A percentile compares a stretch with the other conserved stretches of the same genome.
phyloP scores from a whole-genome alignment of 345 rosid species.

The Eucalyptus decipiens region DNA sequence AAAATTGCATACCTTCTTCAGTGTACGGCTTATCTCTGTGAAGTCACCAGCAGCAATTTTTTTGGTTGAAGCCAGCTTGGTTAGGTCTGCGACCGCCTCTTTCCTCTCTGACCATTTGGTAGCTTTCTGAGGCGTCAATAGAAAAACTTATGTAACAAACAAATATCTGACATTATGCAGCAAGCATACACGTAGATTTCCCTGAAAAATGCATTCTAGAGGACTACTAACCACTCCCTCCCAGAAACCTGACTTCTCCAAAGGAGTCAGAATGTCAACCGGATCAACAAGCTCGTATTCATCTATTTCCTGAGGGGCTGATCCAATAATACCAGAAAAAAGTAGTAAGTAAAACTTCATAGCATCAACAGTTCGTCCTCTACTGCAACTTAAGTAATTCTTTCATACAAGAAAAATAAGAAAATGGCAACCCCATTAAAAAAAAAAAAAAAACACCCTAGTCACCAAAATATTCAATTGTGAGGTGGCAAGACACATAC shows the following conservation, averaged over 20 bases:
- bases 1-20: slow-evolving; percentile 60
- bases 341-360: not conserved
- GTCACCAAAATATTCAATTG: not conserved
- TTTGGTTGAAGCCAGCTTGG: slow-evolving; percentile 87
- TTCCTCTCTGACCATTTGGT: slow-evolving; percentile 97
- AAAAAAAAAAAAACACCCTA: not conserved
- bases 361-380: not conserved
- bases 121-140: slow-evolving; percentile 61
- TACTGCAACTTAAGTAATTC: not conserved
- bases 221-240: slow-evolving; percentile 91
- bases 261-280: slow-evolving; percentile 87
- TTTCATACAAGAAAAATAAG: not conserved
- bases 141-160: not conserved
- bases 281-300: slow-evolving; percentile 96
- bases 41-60: slow-evolving; percentile 95
- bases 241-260: slow-evolving; percentile 98
- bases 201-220: not conserved
- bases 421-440: too few relatives aligned
- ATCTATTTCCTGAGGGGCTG: slow-evolving; percentile 91
- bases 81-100: slow-evolving; percentile 91
- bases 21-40: slow-evolving; percentile 73
- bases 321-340: not conserved
- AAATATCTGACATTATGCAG: not conserved
- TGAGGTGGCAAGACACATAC: slow-evolving; percentile 15
- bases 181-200: not conserved